Percentiles rank a stretch among this genome's conserved stretches.
phyloP scores from a whole-genome alignment of 805 yeast genomes.

The Yarrowia divulgata region DNA sequence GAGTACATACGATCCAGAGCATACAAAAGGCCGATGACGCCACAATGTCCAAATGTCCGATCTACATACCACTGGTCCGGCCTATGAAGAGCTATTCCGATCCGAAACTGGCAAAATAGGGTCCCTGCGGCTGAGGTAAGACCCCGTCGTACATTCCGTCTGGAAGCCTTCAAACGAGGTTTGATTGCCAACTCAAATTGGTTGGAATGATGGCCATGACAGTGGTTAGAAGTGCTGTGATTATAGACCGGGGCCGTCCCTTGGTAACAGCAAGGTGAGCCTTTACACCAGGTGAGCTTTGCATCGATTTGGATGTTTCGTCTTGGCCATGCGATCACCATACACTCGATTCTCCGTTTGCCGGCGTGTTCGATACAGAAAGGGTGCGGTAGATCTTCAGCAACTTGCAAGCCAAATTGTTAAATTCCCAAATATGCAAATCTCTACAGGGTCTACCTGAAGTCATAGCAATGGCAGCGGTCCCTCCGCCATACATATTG shows the following conservation, averaged over 20 bases:
- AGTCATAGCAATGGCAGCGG: not conserved
- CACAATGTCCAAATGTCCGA: too few relatives aligned
- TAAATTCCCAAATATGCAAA: not conserved
- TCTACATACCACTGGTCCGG: too few relatives aligned
- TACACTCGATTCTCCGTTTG: too few relatives aligned
- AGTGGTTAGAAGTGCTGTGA: too few relatives aligned
- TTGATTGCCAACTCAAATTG: constrained; percentile 15
- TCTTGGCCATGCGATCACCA: too few relatives aligned
- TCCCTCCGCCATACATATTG: too few relatives aligned
- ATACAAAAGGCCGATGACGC: too few relatives aligned
- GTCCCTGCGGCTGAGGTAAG: not conserved
- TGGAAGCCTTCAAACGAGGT: not conserved
- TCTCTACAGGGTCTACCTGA: not conserved
- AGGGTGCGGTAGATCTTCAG: not conserved
- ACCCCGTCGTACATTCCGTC: not conserved
- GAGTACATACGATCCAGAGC: not conserved
- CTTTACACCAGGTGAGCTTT: too few relatives aligned
- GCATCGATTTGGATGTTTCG: too few relatives aligned
- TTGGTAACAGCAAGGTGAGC: too few relatives aligned
- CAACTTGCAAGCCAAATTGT: not conserved
- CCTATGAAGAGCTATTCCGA: not conserved
- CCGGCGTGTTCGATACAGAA: constrained; percentile 1
- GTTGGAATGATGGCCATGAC: too few relatives aligned
- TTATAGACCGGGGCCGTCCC: too few relatives aligned
- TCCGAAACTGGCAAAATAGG: not conserved